phyloP scores from a whole-genome alignment of 495 filamentous ascomycete genomes.

The Lepraria neglecta region DNA sequence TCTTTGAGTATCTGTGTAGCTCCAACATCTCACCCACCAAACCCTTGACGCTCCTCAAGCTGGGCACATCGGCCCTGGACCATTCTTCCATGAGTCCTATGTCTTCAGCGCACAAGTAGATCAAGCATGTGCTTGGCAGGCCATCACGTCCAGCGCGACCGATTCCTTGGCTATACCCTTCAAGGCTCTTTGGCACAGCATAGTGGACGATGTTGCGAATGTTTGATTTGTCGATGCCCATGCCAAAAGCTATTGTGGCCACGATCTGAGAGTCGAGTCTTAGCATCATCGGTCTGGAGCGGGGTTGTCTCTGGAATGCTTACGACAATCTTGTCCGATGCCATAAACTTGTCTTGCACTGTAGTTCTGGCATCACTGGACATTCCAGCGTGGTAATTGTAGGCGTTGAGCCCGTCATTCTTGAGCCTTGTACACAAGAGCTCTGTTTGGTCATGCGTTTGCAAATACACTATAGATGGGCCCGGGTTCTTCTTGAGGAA shows the following conservation, averaged over 20 bases:
- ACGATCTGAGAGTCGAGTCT: slow-evolving; percentile 34
- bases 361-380: slow-evolving; percentile 34
- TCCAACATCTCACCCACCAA: slow-evolving; percentile 45
- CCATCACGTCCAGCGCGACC: slow-evolving; percentile 54
- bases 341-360: slow-evolving; percentile 51
- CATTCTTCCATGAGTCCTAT: slow-evolving; percentile 49
- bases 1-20: slow-evolving; percentile 23
- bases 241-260: slow-evolving; percentile 56
- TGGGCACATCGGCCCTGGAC: slow-evolving; percentile 50
- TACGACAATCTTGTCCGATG: slow-evolving; percentile 38
- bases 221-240: slow-evolving; percentile 54
- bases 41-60: slow-evolving; percentile 37
- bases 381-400: slow-evolving; percentile 51
- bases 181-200: slow-evolving; percentile 47
- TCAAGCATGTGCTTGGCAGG: slow-evolving; percentile 44
- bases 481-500: slow-evolving; percentile 47
- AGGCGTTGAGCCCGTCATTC: slow-evolving; percentile 35
- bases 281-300: neutral
- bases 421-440: slow-evolving; percentile 35
- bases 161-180: slow-evolving; percentile 56
- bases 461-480: slow-evolving; percentile 52
- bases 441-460: slow-evolving; percentile 45
- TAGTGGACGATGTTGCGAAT: slow-evolving; percentile 55
- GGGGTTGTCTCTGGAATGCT: neutral
- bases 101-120: slow-evolving; percentile 48